Base-by-base conservation (phyloP, 768 basidiomycete species). In the Podaxis rugospora region DNA sequence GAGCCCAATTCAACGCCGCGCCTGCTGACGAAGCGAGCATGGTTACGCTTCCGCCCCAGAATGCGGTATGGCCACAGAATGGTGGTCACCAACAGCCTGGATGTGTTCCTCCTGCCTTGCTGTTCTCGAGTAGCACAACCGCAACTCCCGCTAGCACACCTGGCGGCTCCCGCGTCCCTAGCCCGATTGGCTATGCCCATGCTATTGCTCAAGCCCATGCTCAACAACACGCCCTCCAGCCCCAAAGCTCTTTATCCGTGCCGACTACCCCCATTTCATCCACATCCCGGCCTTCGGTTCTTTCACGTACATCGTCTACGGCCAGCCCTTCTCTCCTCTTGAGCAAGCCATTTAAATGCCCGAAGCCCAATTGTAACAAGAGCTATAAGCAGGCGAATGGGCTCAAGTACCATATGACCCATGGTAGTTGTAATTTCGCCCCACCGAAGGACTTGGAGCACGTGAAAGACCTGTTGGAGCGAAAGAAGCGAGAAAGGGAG, bases 361-460 rank as follows among this genome's bases (percentile, higher is more conserved):
- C 95, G 9, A 95, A 95, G 72, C 87, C 92, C 0, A 93, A 94
- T 65, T 98, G 95, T 79, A 93, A 92, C 78, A 98, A 98, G 80
- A 84, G 84, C 55, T 97, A 96, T 80, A 96, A 96, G 79, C 94
- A 96, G 74, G 92, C 92, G 46, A 97, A 97, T 66, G 88, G 95
- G 10, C 80, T 98, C 68, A 96, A 97, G 78, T 95, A 95, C 75
- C 93, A 95, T 73, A 88, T 93, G 80, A 91, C 89, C 7, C 93
- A 93, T 70, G 93, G 95, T 7, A 89, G 88, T 64, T 98, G 95
- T 74, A 94, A 93, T 72, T 96, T 94, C 72, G 90, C 92, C 0
- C 93, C 94, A 4, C 90, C 90, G 37, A 93, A 94, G 73, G 89
- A 92, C 60, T 72, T 91, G 56, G 89, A 90, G 72, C 85, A 88